phyloP scores from a whole-genome alignment of 2,329 filamentous ascomycete genomes.

The Beauveria medogensis region DNA sequence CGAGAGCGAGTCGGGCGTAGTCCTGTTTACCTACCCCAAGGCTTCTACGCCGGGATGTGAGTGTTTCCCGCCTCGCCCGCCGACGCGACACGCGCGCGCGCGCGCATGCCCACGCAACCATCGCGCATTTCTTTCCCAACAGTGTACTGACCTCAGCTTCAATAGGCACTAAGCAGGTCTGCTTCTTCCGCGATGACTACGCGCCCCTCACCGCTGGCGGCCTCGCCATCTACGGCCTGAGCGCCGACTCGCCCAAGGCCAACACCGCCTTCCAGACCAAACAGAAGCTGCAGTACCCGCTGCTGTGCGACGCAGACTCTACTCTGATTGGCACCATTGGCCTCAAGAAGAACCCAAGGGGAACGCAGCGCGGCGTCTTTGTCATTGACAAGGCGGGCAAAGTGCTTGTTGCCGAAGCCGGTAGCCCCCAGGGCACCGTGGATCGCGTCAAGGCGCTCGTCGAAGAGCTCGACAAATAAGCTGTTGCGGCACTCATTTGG shows the following conservation, averaged over 20 bases:
- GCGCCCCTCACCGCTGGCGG: slow-evolving; percentile 66
- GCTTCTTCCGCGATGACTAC: slow-evolving; percentile 85
- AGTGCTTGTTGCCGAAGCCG: slow-evolving; percentile 65
- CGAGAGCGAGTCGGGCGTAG: slow-evolving; percentile 75
- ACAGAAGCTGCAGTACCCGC: slow-evolving; percentile 78
- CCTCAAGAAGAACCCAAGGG: slow-evolving; percentile 75
- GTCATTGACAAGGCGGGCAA: slow-evolving; percentile 76
- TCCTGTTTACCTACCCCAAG: slow-evolving; percentile 92
- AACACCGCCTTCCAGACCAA: slow-evolving; percentile 92
- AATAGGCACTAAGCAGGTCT: slow-evolving; percentile 84
- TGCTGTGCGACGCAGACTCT: slow-evolving; percentile 73
- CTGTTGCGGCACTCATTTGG: not conserved
- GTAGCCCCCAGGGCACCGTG: slow-evolving; percentile 70
- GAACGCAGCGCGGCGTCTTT: slow-evolving; percentile 81
- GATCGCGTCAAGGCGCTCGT: slow-evolving; percentile 69
- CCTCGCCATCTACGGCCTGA: slow-evolving; percentile 83
- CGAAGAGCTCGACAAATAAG: slow-evolving; percentile 26
- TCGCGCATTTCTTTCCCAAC: not conserved
- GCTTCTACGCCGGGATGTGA: slow-evolving; percentile 92
- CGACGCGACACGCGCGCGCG: not conserved
- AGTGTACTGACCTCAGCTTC: not conserved
- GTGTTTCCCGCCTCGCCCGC: slow-evolving; percentile 32
- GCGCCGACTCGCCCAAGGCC: slow-evolving; percentile 76
- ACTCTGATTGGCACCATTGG: slow-evolving; percentile 79
- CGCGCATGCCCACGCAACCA: not conserved